phyloP scores from a whole-genome alignment of 2,329 filamentous ascomycete genomes.

The Pleomassaria siparia region DNA sequence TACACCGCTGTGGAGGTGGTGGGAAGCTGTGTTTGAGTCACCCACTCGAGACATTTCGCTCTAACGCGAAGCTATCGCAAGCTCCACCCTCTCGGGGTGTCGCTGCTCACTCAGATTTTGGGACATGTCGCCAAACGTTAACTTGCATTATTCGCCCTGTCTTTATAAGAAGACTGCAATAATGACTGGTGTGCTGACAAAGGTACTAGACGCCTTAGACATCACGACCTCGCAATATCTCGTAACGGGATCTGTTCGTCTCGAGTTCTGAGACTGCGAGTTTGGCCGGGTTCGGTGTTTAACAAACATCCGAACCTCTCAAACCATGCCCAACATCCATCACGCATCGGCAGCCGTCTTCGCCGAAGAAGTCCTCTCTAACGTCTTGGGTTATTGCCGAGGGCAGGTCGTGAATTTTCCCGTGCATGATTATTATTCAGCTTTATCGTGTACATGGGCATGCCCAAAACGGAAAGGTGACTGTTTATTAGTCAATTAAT shows the following conservation, averaged over 20 bases:
- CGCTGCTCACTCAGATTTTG: neutral
- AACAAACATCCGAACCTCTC: neutral
- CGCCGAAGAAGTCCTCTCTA: too few relatives aligned
- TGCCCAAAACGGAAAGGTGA: too few relatives aligned
- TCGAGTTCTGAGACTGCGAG: neutral
- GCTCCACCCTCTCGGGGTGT: neutral
- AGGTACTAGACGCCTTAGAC: too few relatives aligned
- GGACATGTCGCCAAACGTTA: neutral
- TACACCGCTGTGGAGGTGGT: neutral
- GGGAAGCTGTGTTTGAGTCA: too few relatives aligned
- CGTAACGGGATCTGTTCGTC: neutral
- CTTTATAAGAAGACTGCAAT: neutral
- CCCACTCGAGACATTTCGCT: neutral
- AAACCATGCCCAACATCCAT: neutral
- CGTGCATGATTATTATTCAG: neutral
- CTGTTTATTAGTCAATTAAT: too few relatives aligned
- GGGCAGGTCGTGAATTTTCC: neutral
- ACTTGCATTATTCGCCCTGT: neutral
- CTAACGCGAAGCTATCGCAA: neutral
- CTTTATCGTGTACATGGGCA: neutral
- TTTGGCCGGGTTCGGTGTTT: neutral
- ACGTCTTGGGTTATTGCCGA: neutral
- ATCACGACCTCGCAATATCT: neutral
- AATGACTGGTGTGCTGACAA: too few relatives aligned
- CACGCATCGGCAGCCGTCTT: neutral